Evolutionary conservation across 2,329 filamentous ascomycete species (phyloP).

Genomic region (Acephala macrosclerotiorum): DNA sequence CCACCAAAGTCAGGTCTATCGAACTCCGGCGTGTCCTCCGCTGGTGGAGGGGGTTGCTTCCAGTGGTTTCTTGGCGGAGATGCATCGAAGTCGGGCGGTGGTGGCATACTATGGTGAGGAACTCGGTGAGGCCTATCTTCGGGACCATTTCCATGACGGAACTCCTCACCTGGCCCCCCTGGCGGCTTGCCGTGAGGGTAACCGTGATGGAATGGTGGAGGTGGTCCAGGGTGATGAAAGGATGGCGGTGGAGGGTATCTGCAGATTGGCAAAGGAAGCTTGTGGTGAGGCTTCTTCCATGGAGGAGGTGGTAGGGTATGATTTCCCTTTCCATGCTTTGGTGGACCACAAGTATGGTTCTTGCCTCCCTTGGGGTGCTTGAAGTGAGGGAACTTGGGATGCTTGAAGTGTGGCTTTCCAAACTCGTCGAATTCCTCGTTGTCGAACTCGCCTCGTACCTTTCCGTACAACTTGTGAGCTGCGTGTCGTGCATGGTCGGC

Average conservation of each 20-base stretch:
- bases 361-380: slow-evolving; percentile 19
- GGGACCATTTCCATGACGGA: not conserved
- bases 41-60: slow-evolving; percentile 15
- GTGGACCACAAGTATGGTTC: slow-evolving; percentile 21
- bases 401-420: slow-evolving; percentile 15
- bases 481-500: slow-evolving; percentile 49
- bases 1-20: too few species aligned
- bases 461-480: slow-evolving; percentile 45
- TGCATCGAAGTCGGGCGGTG: slow-evolving; percentile 19
- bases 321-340: slow-evolving; percentile 38
- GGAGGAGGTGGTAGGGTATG: slow-evolving; percentile 35
- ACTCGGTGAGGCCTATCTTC: slow-evolving; percentile 24
- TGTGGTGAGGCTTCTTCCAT: slow-evolving; percentile 39
- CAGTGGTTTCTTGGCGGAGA: slow-evolving; percentile 15
- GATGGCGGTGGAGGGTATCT: slow-evolving; percentile 25
- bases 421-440: slow-evolving; percentile 23
- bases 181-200: slow-evolving; percentile 20
- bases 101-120: slow-evolving; percentile 17
- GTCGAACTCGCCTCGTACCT: slow-evolving; percentile 26
- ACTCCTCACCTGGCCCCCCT: slow-evolving; percentile 17
- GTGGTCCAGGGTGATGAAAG: slow-evolving; percentile 17
- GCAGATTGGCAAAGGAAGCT: slow-evolving; percentile 40
- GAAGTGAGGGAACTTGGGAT: slow-evolving; percentile 22
- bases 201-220: slow-evolving; percentile 17
- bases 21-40: slow-evolving; percentile 6